Evolutionary conservation across 2,329 filamentous ascomycete species (phyloP).

Genomic region (Xylaria sp.): DNA sequence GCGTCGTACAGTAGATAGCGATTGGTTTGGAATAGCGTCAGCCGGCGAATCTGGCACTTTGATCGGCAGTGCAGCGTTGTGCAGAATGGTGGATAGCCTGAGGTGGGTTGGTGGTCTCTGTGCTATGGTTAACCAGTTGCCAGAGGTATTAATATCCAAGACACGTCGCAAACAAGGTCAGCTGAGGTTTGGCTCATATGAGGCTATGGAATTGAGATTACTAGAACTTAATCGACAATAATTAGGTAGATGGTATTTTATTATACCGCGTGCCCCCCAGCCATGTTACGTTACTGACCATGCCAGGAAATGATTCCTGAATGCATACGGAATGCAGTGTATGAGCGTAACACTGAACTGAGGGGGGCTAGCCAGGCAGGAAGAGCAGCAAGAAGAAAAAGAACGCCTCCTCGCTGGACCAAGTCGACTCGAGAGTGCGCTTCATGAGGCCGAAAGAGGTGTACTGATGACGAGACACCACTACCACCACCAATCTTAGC

Average conservation of each 20-base stretch:
- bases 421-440: not conserved
- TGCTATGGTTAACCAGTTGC: too few species aligned
- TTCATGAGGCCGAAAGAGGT: slow-evolving; percentile 10
- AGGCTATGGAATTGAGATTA: slow-evolving; percentile 5
- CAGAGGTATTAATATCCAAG: not conserved
- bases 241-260: not conserved
- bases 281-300: slow-evolving; percentile 2
- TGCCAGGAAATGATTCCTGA: not conserved
- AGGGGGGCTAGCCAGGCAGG: not conserved
- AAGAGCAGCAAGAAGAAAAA: not conserved
- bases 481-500: not conserved
- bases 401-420: not conserved
- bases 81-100: not conserved
- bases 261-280: not conserved
- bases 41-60: slow-evolving; percentile 23
- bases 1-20: slow-evolving; percentile 2
- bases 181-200: slow-evolving; percentile 7
- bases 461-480: slow-evolving; percentile 27
- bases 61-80: slow-evolving; percentile 28
- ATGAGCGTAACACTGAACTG: not conserved
- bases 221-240: not conserved
- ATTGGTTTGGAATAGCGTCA: slow-evolving; percentile 29
- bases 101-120: slow-evolving; percentile 1
- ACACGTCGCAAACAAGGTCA: slow-evolving; percentile 9
- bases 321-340: not conserved